Evolutionary conservation across 306 rosid genomes (phyloP), one percentile per base, ranked within the genome.

Genomic region (Vigna unguiculata): DNA sequence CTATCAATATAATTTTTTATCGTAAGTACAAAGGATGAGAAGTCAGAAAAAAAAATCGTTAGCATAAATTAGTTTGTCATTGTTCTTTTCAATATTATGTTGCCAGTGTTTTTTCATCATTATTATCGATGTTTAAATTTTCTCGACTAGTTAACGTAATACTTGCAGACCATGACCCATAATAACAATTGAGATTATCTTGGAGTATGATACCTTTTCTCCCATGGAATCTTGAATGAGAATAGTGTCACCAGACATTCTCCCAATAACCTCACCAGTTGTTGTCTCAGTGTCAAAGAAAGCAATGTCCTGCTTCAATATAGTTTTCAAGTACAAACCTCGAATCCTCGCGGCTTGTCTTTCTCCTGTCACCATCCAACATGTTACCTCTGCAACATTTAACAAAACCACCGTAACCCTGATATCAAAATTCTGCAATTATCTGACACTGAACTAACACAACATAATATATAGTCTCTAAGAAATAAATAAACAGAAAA

Each of bases 211-310:
- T 72, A 88, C 98, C 90, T 90, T 94, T 78, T 94, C 97, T 22
- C 97, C 96, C 97, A 91, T 91, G 76, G 97, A 94, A 17, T 90
- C 91, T 84, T 91, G 97, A 60, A 94, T 94, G 83, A 94, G 93
- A 83, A 91, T 85, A 74, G 96, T 94, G 72, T 91, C 98, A 3
- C 98, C 97, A 15, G 97, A 91, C 98, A 91, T 94, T 75, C 97
- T 91, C 4, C 96, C 91, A 76, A 91, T 86, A 25, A 91, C 89
- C 64, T 94, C 97, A 46, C 98, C 97, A 0, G 95, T 90, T 34
- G 84, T 82, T 2, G 96, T 89, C 83, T 94, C 90, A 19, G 92
- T 90, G 83, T 94, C 98, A 38, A 94, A 91, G 86, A 82, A 94
- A 20, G 87, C 88, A 82, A 94, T 89, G 69, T 94, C 98, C 19